phyloP scores from a whole-genome alignment of 108 stramenopile genomes.

The Skeletonema potamos region DNA sequence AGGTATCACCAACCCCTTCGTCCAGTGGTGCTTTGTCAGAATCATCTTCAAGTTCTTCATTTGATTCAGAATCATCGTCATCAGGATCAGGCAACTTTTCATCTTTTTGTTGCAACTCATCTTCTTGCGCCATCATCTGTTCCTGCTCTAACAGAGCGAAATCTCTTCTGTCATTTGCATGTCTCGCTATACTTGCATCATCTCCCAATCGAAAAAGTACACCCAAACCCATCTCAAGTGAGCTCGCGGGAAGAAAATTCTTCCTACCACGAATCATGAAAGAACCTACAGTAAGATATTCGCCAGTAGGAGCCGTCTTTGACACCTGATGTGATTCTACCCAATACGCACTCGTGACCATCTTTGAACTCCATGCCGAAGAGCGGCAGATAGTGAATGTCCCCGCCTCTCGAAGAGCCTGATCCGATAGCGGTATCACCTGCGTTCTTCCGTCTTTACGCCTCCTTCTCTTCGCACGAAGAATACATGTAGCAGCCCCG shows the following conservation, averaged over 20 bases:
- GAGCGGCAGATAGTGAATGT: slow-evolving; percentile 89
- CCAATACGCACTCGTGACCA: slow-evolving; percentile 93
- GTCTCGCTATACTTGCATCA: slow-evolving; percentile 79
- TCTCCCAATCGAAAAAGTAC: slow-evolving; percentile 93
- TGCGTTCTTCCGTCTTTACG: slow-evolving; percentile 58
- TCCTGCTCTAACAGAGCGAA: slow-evolving; percentile 72
- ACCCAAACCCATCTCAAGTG: slow-evolving; percentile 94
- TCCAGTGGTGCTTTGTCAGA: not conserved
- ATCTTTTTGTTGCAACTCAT: slow-evolving; percentile 7
- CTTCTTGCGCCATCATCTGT: slow-evolving; percentile 28
- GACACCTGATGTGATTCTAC: slow-evolving; percentile 93
- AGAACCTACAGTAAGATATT: slow-evolving; percentile 94
- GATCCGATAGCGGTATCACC: slow-evolving; percentile 73
- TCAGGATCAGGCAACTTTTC: slow-evolving; percentile 5
- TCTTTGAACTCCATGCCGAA: slow-evolving; percentile 89
- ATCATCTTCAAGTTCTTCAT: not conserved
- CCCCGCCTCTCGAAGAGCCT: slow-evolving; percentile 87
- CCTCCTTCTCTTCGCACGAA: slow-evolving; percentile 81
- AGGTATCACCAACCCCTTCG: not conserved
- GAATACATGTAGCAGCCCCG: slow-evolving; percentile 92
- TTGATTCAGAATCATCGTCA: not conserved
- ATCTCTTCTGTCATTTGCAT: slow-evolving; percentile 87
- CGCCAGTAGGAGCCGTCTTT: slow-evolving; percentile 96
- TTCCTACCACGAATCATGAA: slow-evolving; percentile 98
- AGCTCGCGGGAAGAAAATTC: slow-evolving; percentile 88